Evolutionary conservation across 352 stramenopile genomes (phyloP).

Genomic region (Phytophthora podocarpi): DNA sequence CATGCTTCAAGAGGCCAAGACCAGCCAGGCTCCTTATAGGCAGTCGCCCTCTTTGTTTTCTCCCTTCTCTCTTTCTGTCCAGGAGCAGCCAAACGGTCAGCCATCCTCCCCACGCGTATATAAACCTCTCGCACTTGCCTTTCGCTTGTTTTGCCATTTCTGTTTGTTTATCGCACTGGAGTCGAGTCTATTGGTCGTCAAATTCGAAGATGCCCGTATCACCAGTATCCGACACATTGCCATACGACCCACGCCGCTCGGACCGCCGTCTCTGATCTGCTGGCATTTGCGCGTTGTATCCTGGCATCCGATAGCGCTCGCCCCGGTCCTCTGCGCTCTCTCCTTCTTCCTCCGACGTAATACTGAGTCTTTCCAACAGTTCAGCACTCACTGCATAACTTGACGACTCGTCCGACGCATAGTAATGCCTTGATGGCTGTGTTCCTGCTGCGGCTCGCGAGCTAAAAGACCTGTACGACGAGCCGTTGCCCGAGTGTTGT

Average conservation of each 20-base stretch:
- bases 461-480: slow-evolving; percentile 32
- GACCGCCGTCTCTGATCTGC: slow-evolving; percentile 31
- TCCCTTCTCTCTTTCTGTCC: no score
- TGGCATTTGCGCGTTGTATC: slow-evolving; percentile 22
- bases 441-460: slow-evolving; percentile 11
- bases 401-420: slow-evolving; percentile 39
- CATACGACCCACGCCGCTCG: slow-evolving; percentile 59
- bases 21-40: no score
- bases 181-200: slow-evolving; percentile 64
- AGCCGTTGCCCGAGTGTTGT: slow-evolving; percentile 26
- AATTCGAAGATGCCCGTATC: slow-evolving; percentile 81
- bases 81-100: no score
- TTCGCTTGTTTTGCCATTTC: slow-evolving; percentile 14
- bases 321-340: slow-evolving; percentile 27
- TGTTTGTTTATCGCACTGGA: slow-evolving; percentile 29
- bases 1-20: no score
- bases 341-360: slow-evolving; percentile 42
- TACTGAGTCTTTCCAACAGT: slow-evolving; percentile 40
- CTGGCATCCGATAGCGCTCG: slow-evolving; percentile 33
- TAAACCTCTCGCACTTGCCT: not conserved
- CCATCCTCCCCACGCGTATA: not conserved
- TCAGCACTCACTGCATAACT: slow-evolving; percentile 39
- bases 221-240: slow-evolving; percentile 47
- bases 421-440: slow-evolving; percentile 32
- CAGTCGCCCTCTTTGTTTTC: no score